phyloP scores from a whole-genome alignment of 768 basidiomycete genomes.

The Lentinula sp. region DNA sequence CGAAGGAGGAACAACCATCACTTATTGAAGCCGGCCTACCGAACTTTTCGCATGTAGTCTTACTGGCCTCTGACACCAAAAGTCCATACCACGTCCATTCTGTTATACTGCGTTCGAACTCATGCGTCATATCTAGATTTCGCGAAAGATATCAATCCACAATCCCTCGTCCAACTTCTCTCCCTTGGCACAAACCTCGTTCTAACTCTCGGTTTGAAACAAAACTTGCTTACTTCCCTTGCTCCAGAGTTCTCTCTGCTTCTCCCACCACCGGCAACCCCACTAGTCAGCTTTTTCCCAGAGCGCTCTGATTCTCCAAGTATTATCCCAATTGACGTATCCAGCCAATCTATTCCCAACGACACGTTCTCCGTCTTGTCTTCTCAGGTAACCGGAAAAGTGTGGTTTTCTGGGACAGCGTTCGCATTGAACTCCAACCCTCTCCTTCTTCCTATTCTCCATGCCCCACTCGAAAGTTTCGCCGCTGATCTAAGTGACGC shows the following conservation, averaged over 20 bases:
- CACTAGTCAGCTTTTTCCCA: constrained; percentile 83
- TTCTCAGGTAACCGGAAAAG: constrained; percentile 41
- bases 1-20: constrained; percentile 65
- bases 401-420: constrained; percentile 75
- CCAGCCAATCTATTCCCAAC: constrained; percentile 35
- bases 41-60: constrained; percentile 78
- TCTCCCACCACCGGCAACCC: constrained; percentile 78
- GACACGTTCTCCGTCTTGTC: not conserved
- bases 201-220: constrained; percentile 70
- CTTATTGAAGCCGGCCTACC: constrained; percentile 68
- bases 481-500: constrained; percentile 49
- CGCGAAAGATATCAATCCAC: constrained; percentile 73
- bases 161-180: constrained; percentile 69
- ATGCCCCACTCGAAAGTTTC: constrained; percentile 71
- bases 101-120: not conserved
- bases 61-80: constrained; percentile 84
- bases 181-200: constrained; percentile 76
- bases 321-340: constrained; percentile 58
- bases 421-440: constrained; percentile 69
- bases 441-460: constrained; percentile 74
- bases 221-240: constrained; percentile 68
- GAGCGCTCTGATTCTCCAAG: constrained; percentile 58
- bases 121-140: constrained; percentile 37
- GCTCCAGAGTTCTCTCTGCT: constrained; percentile 91
- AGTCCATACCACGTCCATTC: constrained; percentile 32